These are phyloP conservation scores for Penicillium hordei DNA, from an alignment of 2,329 filamentous ascomycete genomes.

Conservation along the genomic window DNA sequence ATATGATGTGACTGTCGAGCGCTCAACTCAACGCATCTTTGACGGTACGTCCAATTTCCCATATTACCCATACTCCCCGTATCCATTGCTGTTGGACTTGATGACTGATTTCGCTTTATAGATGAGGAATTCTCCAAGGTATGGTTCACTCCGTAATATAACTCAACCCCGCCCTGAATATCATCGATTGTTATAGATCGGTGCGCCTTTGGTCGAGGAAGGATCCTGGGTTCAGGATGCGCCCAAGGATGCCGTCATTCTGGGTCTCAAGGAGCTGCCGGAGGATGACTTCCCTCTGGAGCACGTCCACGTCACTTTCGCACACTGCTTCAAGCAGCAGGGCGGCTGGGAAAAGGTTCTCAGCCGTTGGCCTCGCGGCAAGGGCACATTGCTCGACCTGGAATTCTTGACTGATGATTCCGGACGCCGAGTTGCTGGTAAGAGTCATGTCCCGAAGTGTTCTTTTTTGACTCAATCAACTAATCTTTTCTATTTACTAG, in stretches of 20 bases:
- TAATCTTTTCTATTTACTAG: slow-evolving; percentile 21
- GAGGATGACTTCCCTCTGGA: slow-evolving; percentile 69
- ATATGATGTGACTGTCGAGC: slow-evolving; percentile 68
- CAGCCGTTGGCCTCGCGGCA: slow-evolving; percentile 73
- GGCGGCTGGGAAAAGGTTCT: slow-evolving; percentile 76
- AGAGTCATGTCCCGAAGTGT: slow-evolving; percentile 2
- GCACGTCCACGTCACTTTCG: slow-evolving; percentile 71
- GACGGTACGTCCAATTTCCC: slow-evolving; percentile 35
- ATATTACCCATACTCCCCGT: background rate
- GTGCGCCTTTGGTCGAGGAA: slow-evolving; percentile 64
- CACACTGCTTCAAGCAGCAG: slow-evolving; percentile 75
- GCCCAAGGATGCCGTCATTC: slow-evolving; percentile 66
- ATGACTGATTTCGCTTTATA: slow-evolving; percentile 20
- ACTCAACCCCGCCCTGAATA: slow-evolving; percentile 31
- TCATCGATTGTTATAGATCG: slow-evolving; percentile 56
- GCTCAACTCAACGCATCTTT: slow-evolving; percentile 64
- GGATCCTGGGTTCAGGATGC: slow-evolving; percentile 66
- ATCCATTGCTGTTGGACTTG: background rate
- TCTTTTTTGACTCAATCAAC: background rate
- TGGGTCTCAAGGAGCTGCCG: slow-evolving; percentile 76
- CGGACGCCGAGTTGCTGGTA: slow-evolving; percentile 57
- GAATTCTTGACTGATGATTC: slow-evolving; percentile 78
- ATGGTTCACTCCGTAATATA: slow-evolving; percentile 7
- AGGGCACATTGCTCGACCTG: slow-evolving; percentile 76
- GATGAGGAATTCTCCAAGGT: slow-evolving; percentile 41